Evolutionary conservation across 2,329 filamentous ascomycete species (phyloP).

Genomic region (Lithohypha guttulata): DNA sequence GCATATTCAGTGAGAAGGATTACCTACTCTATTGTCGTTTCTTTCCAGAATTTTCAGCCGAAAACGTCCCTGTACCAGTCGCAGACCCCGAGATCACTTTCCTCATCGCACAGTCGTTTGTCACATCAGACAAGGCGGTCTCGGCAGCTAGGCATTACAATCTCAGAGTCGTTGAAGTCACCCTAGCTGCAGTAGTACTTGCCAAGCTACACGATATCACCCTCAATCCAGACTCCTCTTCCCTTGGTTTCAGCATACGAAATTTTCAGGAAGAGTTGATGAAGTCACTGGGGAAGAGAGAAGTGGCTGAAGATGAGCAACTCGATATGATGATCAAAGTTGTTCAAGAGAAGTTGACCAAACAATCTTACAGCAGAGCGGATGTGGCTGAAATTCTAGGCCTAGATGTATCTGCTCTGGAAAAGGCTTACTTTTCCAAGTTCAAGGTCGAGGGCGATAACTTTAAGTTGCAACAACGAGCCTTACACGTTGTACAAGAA

Average conservation of each 20-base stretch:
- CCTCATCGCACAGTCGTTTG: slow-evolving; percentile 87
- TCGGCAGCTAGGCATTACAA: slow-evolving; percentile 94
- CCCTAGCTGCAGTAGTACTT: slow-evolving; percentile 63
- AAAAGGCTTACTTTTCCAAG: slow-evolving; percentile 68
- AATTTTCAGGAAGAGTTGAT: slow-evolving; percentile 83
- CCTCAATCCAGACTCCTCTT: slow-evolving; percentile 67
- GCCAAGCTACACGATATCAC: slow-evolving; percentile 50
- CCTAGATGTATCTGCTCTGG: slow-evolving; percentile 59
- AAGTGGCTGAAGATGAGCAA: slow-evolving; percentile 51
- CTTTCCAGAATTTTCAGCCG: slow-evolving; percentile 63
- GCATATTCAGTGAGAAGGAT: slow-evolving; percentile 79
- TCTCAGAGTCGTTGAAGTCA: slow-evolving; percentile 89
- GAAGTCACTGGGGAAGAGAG: slow-evolving; percentile 36
- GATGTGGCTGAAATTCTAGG: slow-evolving; percentile 67
- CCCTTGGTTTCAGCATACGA: slow-evolving; percentile 69
- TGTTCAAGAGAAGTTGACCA: slow-evolving; percentile 58
- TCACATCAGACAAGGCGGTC: slow-evolving; percentile 87
- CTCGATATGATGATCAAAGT: slow-evolving; percentile 62
- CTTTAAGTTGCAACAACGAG: slow-evolving; percentile 80
- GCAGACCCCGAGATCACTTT: slow-evolving; percentile 78
- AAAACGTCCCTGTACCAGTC: slow-evolving; percentile 69
- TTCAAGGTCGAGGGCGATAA: slow-evolving; percentile 80
- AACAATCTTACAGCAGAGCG: slow-evolving; percentile 77
- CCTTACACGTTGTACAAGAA: slow-evolving; percentile 83
- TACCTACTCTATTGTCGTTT: slow-evolving; percentile 87